phyloP scores from a whole-genome alignment of 208 protist genomes.

The Trypanosoma caninum region DNA sequence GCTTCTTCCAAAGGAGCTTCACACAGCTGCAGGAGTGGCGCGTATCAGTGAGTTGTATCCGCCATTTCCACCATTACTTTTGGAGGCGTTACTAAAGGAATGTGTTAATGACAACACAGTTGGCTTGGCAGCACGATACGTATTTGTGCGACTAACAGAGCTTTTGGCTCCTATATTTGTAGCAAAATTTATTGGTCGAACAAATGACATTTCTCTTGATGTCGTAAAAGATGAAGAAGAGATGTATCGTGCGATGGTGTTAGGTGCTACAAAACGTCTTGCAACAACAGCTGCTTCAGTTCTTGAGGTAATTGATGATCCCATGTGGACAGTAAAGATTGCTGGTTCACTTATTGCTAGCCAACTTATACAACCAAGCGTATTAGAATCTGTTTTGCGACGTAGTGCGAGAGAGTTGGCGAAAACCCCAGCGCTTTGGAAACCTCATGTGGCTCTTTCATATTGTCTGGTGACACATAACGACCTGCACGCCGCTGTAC shows the following conservation, averaged over 20 bases:
- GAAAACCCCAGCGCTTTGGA: conserved; percentile 9
- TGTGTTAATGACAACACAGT: background rate
- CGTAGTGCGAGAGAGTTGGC: conserved; percentile 2
- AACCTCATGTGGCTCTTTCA: conserved; percentile 11
- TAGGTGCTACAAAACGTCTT: conserved; percentile 7
- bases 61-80: conserved; percentile 23
- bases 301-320: conserved; percentile 21
- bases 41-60: conserved; percentile 20
- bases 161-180: conserved; percentile 21
- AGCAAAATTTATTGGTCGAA: background rate
- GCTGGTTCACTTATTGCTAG: background rate
- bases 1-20: conserved; percentile 25
- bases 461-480: conserved; percentile 17
- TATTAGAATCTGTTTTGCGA: background rate
- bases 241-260: background rate
- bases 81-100: conserved; percentile 32
- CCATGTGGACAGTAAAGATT: conserved; percentile 7
- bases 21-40: conserved; percentile 19
- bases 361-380: conserved; percentile 6
- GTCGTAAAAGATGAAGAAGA: background rate
- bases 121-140: conserved; percentile 12
- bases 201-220: background rate
- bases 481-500: background rate
- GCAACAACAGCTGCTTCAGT: conserved; percentile 10
- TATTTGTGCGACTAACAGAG: conserved; percentile 17